Conservation (phyloP, 305 asterid species). For the Fraxinus baroniana region DNA sequence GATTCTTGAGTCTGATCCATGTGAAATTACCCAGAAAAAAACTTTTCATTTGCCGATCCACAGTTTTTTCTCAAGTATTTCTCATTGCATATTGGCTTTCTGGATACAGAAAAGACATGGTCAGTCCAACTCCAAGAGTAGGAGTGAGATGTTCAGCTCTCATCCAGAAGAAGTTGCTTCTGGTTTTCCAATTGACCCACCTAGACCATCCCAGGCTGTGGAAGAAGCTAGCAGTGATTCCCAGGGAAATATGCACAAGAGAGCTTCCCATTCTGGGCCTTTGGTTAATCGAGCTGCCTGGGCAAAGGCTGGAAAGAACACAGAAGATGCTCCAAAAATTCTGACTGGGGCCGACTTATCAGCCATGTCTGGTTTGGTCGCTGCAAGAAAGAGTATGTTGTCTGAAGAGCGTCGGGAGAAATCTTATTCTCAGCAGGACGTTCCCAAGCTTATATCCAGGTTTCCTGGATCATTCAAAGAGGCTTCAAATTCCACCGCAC, state of each 20-base stretch:
- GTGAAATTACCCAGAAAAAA: neutral
- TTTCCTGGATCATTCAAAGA: slow-evolving; percentile 89
- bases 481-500: slow-evolving; percentile 51
- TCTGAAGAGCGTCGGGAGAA: slow-evolving; percentile 63
- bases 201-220: slow-evolving; percentile 66
- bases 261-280: slow-evolving; percentile 94
- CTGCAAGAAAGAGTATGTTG: slow-evolving; percentile 75
- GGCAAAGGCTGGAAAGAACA: slow-evolving; percentile 68
- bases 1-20: slow-evolving; percentile 4
- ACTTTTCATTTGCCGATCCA: neutral
- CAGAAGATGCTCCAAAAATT: slow-evolving; percentile 63
- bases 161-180: slow-evolving; percentile 89
- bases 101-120: slow-evolving; percentile 71
- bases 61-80: neutral
- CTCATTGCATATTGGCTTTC: neutral
- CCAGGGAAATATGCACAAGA: slow-evolving; percentile 51
- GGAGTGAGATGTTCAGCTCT: slow-evolving; percentile 94
- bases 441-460: slow-evolving; percentile 64
- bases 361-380: slow-evolving; percentile 73
- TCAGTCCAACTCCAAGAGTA: slow-evolving; percentile 79
- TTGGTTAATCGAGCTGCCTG: slow-evolving; percentile 80
- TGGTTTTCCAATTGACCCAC: slow-evolving; percentile 98
- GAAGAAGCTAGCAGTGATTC: slow-evolving; percentile 57
- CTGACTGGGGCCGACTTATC: slow-evolving; percentile 63
- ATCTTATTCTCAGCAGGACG: slow-evolving; percentile 54